Evolutionary conservation across 1,284 basidiomycete genomes (phyloP).

Genomic region (Hortiboletus rubellus): DNA sequence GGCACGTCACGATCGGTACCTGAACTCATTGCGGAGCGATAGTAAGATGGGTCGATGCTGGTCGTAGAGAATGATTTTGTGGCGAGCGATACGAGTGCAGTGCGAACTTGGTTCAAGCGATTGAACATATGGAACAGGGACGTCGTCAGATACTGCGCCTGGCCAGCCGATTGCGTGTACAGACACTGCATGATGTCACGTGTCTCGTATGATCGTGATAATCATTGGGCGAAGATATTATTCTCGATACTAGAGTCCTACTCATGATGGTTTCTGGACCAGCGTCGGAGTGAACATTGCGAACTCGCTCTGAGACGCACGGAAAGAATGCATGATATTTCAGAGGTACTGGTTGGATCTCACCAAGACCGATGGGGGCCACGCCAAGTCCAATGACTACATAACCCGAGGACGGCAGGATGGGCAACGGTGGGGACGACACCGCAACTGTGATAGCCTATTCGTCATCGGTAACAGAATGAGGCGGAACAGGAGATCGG

Average conservation of each 20-base stretch:
- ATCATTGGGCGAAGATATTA: not conserved
- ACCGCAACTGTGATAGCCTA: not conserved
- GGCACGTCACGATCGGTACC: conserved; percentile 11
- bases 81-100: conserved; percentile 24
- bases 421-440: conserved; percentile 1
- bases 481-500: not conserved
- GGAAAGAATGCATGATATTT: conserved; percentile 9
- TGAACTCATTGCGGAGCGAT: conserved; percentile 31
- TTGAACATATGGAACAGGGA: conserved; percentile 15
- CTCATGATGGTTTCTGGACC: not conserved
- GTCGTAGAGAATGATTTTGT: conserved; percentile 15
- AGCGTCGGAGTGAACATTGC: not conserved
- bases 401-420: conserved; percentile 7
- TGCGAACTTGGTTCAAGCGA: conserved; percentile 23
- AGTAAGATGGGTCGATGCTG: conserved; percentile 26
- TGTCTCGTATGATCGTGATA: not conserved
- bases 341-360: conserved; percentile 6
- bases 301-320: not conserved
- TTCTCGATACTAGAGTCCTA: not conserved
- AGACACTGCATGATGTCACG: not conserved
- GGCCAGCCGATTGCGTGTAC: not conserved
- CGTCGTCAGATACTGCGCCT: not conserved
- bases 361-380: conserved; percentile 2
- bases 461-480: not conserved
- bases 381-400: not conserved